phyloP scores from a whole-genome alignment of 768 basidiomycete species.

The Rhodotorula diobovata region DNA sequence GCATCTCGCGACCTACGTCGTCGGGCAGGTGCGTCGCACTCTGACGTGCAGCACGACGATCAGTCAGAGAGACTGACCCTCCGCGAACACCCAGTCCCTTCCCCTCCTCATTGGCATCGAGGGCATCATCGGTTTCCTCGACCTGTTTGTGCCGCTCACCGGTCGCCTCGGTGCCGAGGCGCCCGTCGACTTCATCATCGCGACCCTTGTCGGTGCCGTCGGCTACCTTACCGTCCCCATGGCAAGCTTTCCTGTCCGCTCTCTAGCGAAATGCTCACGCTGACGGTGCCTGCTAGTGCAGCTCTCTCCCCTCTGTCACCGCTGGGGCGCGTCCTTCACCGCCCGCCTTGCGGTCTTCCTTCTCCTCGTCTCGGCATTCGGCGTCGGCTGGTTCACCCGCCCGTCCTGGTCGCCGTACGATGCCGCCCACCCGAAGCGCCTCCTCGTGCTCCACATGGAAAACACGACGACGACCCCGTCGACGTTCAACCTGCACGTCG shows the following conservation, averaged over 20 bases:
- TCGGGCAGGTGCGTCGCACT: slow-evolving; percentile 52
- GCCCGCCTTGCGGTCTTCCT: slow-evolving; percentile 51
- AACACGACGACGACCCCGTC: slow-evolving; percentile 57
- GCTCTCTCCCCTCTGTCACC: slow-evolving; percentile 65
- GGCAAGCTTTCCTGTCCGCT: slow-evolving; percentile 27
- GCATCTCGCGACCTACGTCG: slow-evolving; percentile 59
- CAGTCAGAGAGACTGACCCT: too few relatives aligned
- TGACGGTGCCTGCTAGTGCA: neutral
- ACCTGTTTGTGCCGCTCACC: slow-evolving; percentile 80
- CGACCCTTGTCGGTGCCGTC: slow-evolving; percentile 62
- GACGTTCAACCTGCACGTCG: slow-evolving; percentile 72
- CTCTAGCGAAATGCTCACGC: neutral
- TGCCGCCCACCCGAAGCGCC: slow-evolving; percentile 73
- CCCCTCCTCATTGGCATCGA: slow-evolving; percentile 50
- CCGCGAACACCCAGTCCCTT: slow-evolving; percentile 8
- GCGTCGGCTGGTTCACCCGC: slow-evolving; percentile 59
- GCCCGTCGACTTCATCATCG: slow-evolving; percentile 83
- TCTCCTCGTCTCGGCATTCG: slow-evolving; percentile 52
- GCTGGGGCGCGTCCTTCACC: slow-evolving; percentile 54
- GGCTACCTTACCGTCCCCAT: slow-evolving; percentile 61
- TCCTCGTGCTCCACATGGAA: slow-evolving; percentile 78
- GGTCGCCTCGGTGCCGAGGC: slow-evolving; percentile 53
- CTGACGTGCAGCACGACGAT: neutral
- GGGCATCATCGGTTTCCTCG: slow-evolving; percentile 60
- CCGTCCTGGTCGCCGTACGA: slow-evolving; percentile 61